Base-by-base conservation (phyloP, 2,329 filamentous ascomycete species). In the Macrophomina tecta region DNA sequence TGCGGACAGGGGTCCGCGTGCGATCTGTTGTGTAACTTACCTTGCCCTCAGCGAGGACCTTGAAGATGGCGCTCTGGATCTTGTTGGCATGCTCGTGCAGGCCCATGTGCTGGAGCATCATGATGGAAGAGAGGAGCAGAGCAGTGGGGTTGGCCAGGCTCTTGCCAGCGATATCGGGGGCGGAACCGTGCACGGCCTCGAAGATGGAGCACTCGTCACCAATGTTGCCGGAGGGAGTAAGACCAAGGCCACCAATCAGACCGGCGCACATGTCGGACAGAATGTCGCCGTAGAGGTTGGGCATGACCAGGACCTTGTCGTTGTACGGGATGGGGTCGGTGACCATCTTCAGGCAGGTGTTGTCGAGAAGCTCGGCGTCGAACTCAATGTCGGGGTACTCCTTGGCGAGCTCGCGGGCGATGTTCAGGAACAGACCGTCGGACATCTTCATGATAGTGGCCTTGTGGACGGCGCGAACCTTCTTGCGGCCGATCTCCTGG, bases 401-500 rank as follows among this genome's bases (percentile, higher is more conserved):
- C 89, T 97, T 97, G 81, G 93, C 87, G 73, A 99, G 89, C 69
- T 95, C 88, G 73, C 89, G 85, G 74, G 91, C 95, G 70, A 91
- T 93, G 82, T 87, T 91, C 74, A 99, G 88, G 90, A 99, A 99
- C 69, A 99, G 92, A 84, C 95, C 95, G 81, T 99, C 95, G 79
- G 91, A 94, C 92, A 97, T 97, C 90, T 99, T 99, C 95, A 99
- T 99, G 85, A 99, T 99, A 79, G 95, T 98, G 81, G 95, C 95
- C 89, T 99, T 99, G 91, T 99, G 95, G 71, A 98, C 94, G 68
- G 93, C 94, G 78, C 94, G 93, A 77, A 98, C 94, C 91, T 97
- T 97, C 80, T 89, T 94, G 86, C 92, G 92, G 83, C 94, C 93
- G 77, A 97, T 91, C 74, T 92, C 89, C 82, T 95, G 87, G 74